A percentile compares a stretch with the other conserved stretches of the same genome.
Conservation (phyloP, 2,329 filamentous ascomycete species). For the Trichoderma sp. region DNA sequence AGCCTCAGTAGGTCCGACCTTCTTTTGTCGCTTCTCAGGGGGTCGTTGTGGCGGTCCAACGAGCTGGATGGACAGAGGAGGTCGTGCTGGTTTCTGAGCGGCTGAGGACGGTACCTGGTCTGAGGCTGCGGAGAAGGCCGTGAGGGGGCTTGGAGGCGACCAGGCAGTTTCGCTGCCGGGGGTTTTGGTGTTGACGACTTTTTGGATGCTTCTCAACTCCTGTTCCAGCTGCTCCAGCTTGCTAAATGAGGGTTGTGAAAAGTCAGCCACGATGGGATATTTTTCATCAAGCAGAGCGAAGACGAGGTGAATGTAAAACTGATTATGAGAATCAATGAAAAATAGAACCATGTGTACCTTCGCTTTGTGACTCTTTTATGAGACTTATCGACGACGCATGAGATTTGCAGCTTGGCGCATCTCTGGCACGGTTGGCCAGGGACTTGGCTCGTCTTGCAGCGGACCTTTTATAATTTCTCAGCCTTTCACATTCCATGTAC, state of each 20-base stretch:
- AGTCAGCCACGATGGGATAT: neutral
- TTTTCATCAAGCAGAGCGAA: neutral
- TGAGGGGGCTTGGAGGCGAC: slow-evolving; percentile 31
- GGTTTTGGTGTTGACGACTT: slow-evolving; percentile 40
- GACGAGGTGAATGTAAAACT: too few species aligned
- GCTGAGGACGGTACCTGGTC: slow-evolving; percentile 20
- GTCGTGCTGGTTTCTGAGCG: slow-evolving; percentile 13
- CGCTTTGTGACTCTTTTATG: slow-evolving; percentile 46
- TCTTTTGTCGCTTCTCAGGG: slow-evolving; percentile 25
- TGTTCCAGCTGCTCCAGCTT: slow-evolving; percentile 55
- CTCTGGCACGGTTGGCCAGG: slow-evolving; percentile 43
- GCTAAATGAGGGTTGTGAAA: slow-evolving; percentile 30
- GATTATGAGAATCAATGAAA: neutral
- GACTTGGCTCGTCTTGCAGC: slow-evolving; percentile 41
- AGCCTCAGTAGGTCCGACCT: slow-evolving; percentile 34
- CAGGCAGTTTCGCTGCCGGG: slow-evolving; percentile 24
- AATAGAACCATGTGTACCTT: slow-evolving; percentile 32
- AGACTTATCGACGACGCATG: slow-evolving; percentile 46
- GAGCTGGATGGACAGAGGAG: slow-evolving; percentile 25
- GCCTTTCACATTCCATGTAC: neutral
- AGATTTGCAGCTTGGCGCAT: slow-evolving; percentile 42
- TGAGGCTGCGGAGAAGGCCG: slow-evolving; percentile 27
- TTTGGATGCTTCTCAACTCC: slow-evolving; percentile 53
- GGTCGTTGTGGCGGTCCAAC: slow-evolving; percentile 25
- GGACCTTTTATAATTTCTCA: slow-evolving; percentile 34